These are phyloP conservation scores for Aspergillus texensis DNA, from an alignment of 2,329 filamentous ascomycete species.

Conservation along the genomic window DNA sequence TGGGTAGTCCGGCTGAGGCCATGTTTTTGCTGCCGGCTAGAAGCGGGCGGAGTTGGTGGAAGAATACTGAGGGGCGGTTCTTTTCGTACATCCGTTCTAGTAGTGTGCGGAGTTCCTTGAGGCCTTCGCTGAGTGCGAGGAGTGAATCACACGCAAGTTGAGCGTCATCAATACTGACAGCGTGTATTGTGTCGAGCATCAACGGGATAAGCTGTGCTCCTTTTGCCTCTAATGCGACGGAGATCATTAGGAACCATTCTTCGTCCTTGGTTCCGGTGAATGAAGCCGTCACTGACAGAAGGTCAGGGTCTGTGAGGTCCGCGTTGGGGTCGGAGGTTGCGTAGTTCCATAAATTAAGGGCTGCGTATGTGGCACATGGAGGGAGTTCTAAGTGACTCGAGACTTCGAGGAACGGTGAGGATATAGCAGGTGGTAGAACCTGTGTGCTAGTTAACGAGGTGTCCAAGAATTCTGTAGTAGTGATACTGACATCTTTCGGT, in stretches of 20 bases:
- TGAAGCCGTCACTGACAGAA: constrained; percentile 36
- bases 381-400: constrained; percentile 41
- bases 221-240: constrained; percentile 55
- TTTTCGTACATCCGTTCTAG: constrained; percentile 56
- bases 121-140: constrained; percentile 42
- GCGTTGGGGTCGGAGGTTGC: constrained; percentile 20
- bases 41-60: constrained; percentile 55
- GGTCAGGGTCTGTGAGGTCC: constrained; percentile 42
- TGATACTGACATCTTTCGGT: constrained; percentile 62
- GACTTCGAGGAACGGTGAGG: constrained; percentile 40
- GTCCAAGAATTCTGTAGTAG: not conserved
- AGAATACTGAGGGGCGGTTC: constrained; percentile 53
- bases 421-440: constrained; percentile 40
- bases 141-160: constrained; percentile 44
- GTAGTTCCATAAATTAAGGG: constrained; percentile 45
- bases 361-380: constrained; percentile 48
- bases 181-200: constrained; percentile 49
- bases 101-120: constrained; percentile 45
- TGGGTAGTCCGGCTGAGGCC: constrained; percentile 53
- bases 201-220: constrained; percentile 38
- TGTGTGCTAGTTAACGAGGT: constrained; percentile 16
- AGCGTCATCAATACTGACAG: constrained; percentile 42
- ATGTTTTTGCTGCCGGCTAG: constrained; percentile 59
- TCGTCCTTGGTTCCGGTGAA: constrained; percentile 45
- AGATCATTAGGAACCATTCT: constrained; percentile 56